Percentiles rank a stretch among this genome's conserved stretches.
phyloP scores from a whole-genome alignment of 176 grass and related monocot species.

The Oryza meridionalis region DNA sequence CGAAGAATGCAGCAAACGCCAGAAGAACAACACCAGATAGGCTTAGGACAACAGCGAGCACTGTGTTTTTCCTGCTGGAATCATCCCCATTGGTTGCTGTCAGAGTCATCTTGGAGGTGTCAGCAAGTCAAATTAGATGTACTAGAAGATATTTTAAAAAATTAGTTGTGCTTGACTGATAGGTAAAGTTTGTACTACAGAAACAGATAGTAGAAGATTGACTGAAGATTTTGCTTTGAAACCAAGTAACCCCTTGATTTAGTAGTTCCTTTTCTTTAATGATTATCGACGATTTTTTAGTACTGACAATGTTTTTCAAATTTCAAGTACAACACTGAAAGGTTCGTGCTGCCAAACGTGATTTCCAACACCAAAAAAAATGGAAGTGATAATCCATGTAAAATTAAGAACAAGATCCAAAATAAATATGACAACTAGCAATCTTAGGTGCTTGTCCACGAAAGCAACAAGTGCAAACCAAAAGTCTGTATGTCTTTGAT shows the following conservation, averaged over 20 bases:
- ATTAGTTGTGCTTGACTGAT: neutral
- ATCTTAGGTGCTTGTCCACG: slow-evolving; percentile 21
- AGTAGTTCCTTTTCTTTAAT: neutral
- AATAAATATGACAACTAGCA: neutral
- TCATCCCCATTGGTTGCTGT: slow-evolving; percentile 40
- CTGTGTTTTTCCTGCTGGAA: slow-evolving; percentile 30
- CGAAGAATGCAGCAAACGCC: slow-evolving; percentile 6
- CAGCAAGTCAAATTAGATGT: slow-evolving; percentile 5
- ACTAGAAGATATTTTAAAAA: neutral
- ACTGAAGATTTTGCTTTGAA: slow-evolving; percentile 4
- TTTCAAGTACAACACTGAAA: neutral
- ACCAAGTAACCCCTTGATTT: neutral
- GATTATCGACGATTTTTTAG: neutral
- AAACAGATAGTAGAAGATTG: neutral
- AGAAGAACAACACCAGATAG: slow-evolving; percentile 35
- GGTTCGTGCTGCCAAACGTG: neutral
- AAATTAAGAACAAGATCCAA: neutral
- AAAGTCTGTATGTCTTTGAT: slow-evolving; percentile 17
- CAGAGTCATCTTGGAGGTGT: slow-evolving; percentile 10
- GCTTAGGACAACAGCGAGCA: slow-evolving; percentile 28
- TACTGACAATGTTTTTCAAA: neutral
- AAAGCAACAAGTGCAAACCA: slow-evolving; percentile 26
- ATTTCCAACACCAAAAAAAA: neutral
- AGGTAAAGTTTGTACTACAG: neutral
- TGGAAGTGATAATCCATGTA: neutral